A percentile compares a stretch with the other conserved stretches of the same genome.
These are phyloP conservation scores for Ramicandelaber brevisporus DNA, from an alignment of 192 early-diverging fungal genomes.

Conservation along the genomic window DNA sequence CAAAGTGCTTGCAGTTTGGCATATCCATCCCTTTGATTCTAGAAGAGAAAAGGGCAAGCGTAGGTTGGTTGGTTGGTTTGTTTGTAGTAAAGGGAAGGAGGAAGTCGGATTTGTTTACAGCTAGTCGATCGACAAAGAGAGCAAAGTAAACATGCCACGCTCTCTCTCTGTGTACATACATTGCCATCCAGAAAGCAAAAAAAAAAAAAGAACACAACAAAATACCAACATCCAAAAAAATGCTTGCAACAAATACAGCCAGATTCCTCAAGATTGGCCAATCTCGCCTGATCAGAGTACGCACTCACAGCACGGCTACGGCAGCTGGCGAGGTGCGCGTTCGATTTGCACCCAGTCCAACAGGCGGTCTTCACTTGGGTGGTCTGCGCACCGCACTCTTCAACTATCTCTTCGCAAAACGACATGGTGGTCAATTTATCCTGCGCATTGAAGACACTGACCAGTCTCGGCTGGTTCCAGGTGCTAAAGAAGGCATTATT, in stretches of 20 bases:
- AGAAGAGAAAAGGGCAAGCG: too few relatives aligned
- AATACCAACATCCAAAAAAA: too few relatives aligned
- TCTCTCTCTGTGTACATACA: too few relatives aligned
- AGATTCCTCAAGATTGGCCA: neutral
- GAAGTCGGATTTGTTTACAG: too few relatives aligned
- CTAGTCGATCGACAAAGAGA: too few relatives aligned
- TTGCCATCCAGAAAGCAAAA: too few relatives aligned
- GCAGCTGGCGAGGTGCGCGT: conserved; percentile 32
- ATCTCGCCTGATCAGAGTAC: neutral
- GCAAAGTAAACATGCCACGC: too few relatives aligned
- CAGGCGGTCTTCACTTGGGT: conserved; percentile 77
- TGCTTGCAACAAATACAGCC: neutral
- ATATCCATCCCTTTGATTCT: too few relatives aligned
- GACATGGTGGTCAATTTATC: conserved; percentile 46
- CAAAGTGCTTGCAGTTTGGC: too few relatives aligned
- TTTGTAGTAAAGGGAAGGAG: too few relatives aligned
- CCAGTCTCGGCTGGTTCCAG: conserved; percentile 42
- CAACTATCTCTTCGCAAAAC: conserved; percentile 62
- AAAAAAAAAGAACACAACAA: too few relatives aligned
- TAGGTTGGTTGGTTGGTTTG: too few relatives aligned
- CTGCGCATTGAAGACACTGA: conserved; percentile 92
- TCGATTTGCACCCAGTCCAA: conserved; percentile 84
- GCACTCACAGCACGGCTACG: conserved; percentile 1
- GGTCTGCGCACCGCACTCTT: conserved; percentile 80
- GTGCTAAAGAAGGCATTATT: conserved; percentile 40